Evolutionary conservation across 331 rosid species (phyloP), one percentile per base, ranked within the genome.

Genomic region (Rhamnella rubrinervis): DNA sequence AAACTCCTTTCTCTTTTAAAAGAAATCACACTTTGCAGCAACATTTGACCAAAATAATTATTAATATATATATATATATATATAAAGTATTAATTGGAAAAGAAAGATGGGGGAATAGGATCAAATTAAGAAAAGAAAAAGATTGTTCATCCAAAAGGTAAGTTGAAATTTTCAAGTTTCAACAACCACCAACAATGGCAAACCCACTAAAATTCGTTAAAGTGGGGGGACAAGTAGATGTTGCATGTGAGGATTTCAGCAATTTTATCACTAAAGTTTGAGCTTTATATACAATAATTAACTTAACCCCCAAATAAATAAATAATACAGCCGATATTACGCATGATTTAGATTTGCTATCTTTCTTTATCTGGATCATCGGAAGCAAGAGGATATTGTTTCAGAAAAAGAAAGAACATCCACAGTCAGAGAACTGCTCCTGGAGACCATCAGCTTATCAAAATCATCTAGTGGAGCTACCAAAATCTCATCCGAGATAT

Each of bases 1-100:
- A n/a, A n/a, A n/a, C n/a, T 44, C 66, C 46, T 68, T 63, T 49
- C 61, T 17, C 39, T 31, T 57, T 65, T 52, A 20, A 44, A 38
- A 60, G 56, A 74, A 51, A 67, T 38, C 50, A 75, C 74, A 73
- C 75, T 70, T 77, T 57, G 84, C 81, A 73, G 88, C 70, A 73
- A 76, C 47, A 56, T 71, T 86, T 81, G 91, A 78, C 88, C 79
- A 67, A 62, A 55, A 44, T 44, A 44, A 9, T 9, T 9, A 44
- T 44, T 11, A 11, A 9, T 44, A 63, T 25, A 31, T 31, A 28
- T 28, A 28, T 28, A 28, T 28, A 28, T 28, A 31, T 59, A 35
- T 20, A 4, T 23, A 57, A 31, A 51, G 10, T n/a, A 66, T 47
- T 31, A 31, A 63, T 52, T 46, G 31, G 38, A 56, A 56, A 66